Conservation (phyloP, 192 early-diverging fungal species). For the Entophlyctis luteolus region DNA sequence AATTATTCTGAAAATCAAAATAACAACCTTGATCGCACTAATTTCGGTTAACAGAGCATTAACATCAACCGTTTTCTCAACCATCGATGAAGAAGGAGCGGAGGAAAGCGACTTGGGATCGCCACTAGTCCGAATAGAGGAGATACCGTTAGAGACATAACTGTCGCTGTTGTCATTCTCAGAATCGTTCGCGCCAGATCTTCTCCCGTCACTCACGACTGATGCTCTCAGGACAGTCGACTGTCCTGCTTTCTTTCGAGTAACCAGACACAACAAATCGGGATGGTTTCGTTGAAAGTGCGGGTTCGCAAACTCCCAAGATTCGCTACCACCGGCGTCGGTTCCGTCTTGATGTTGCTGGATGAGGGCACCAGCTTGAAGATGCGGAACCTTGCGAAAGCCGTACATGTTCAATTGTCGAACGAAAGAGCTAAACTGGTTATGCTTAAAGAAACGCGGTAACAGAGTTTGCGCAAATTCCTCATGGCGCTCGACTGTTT, state of each 20-base stretch:
- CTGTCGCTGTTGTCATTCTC: too few relatives aligned
- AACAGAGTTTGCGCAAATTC: conserved; percentile 55
- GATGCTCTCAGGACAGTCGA: conserved; percentile 31
- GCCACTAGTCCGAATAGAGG: too few relatives aligned
- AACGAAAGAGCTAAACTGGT: conserved; percentile 59
- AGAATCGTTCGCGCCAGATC: neutral
- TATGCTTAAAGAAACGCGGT: conserved; percentile 62
- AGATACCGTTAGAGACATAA: too few relatives aligned
- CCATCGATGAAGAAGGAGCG: too few relatives aligned
- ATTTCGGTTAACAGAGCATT: conserved; percentile 63
- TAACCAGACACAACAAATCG: conserved; percentile 81
- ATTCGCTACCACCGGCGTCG: conserved; percentile 72
- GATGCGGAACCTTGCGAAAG: conserved; percentile 94
- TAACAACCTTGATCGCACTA: conserved; percentile 63
- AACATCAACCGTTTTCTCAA: conserved; percentile 36
- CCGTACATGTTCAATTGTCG: conserved; percentile 74
- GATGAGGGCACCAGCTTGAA: conserved; percentile 79
- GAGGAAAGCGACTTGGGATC: too few relatives aligned
- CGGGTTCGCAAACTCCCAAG: conserved; percentile 88
- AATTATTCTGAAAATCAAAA: neutral
- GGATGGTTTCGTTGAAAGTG: conserved; percentile 87
- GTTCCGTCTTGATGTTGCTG: too few relatives aligned
- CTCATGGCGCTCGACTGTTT: conserved; percentile 41
- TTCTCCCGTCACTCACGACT: neutral
- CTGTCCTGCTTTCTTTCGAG: conserved; percentile 58